A percentile compares a stretch with the other conserved stretches of the same genome.
These are phyloP conservation scores for Przewalskia tangutica DNA, from an alignment of 257 asterid species.

Conservation along the genomic window DNA sequence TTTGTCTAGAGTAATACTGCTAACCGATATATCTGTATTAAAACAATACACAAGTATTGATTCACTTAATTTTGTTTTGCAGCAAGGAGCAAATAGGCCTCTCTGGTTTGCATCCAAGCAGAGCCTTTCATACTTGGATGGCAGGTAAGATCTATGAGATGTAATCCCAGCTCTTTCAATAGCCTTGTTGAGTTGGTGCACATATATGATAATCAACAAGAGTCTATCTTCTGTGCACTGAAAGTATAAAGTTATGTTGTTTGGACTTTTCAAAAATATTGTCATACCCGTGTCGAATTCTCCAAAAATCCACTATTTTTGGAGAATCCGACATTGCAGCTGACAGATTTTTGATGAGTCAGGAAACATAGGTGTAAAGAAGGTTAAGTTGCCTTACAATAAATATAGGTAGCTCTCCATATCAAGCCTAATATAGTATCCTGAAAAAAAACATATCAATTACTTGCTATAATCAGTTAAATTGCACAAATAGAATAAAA, in stretches of 20 bases:
- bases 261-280: too few species aligned
- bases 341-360: too few species aligned
- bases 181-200: neutral
- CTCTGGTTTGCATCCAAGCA: slow-evolving; percentile 89
- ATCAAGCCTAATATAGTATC: neutral
- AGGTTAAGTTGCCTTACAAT: neutral
- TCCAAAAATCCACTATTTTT: too few species aligned
- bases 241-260: too few species aligned
- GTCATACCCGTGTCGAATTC: too few species aligned
- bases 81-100: slow-evolving; percentile 77
- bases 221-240: neutral
- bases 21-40: neutral
- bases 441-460: neutral
- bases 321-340: too few species aligned
- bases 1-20: neutral
- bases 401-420: neutral
- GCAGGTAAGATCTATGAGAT: slow-evolving; percentile 35
- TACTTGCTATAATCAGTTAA: neutral
- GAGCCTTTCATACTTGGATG: slow-evolving; percentile 78
- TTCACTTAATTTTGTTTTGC: slow-evolving; percentile 11
- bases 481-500: neutral
- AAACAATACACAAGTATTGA: neutral
- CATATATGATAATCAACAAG: neutral
- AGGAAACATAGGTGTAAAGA: neutral
- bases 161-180: neutral